Base-by-base conservation (phyloP, 139 green algal species). In the Volvox africanus region DNA sequence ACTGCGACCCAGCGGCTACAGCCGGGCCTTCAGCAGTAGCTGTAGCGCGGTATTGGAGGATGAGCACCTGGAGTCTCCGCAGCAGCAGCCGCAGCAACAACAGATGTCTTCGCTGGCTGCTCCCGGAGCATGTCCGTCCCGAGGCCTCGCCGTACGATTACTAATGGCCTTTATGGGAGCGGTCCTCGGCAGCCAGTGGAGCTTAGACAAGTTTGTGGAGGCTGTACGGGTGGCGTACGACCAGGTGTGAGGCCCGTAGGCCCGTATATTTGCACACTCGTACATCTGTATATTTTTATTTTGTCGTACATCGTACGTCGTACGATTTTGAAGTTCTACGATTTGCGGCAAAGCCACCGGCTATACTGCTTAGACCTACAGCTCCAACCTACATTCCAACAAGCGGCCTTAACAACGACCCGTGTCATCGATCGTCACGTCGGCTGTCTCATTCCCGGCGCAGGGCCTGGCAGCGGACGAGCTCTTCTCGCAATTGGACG, bases 141-240 rank as follows among this genome's bases (percentile, higher is more conserved):
- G 95, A 16, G 90, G 88, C 0, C 76, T 88, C 0, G 94, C 94
- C 0, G 92, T 97, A 55, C 81, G 93, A n/a, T 89, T 97, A 71
- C 93, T 97, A 35, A 91, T 97, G 2, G 88, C 92, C 16, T 97
- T 97, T 93, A 96, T 95, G 89, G 96, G 95, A 0, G 95, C 91
- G 0, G 94, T 92, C 21, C 78, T 94, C 20, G 94, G 96, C 44
- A 91, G 80, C 32, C 37, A 55, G 0, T 94, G 92, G 79, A 82
- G 90, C 11, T 85, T 92, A 22, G 79, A 55, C 24, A 91, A 91
- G 80, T 97, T 97, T 86, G 91, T 97, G 35, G 86, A 95, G 18
- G 65, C 50, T 19, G 80, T 90, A 14, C 50, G 61, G 0, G 61
- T 93, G 78, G 90, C 88, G 90, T 90, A 90, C 73, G 73, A 83